Percentiles rank a stretch among this genome's conserved stretches.
These are phyloP conservation scores for Pichia sp. DNA, from an alignment of 1,139 yeast species.

Conservation along the genomic window DNA sequence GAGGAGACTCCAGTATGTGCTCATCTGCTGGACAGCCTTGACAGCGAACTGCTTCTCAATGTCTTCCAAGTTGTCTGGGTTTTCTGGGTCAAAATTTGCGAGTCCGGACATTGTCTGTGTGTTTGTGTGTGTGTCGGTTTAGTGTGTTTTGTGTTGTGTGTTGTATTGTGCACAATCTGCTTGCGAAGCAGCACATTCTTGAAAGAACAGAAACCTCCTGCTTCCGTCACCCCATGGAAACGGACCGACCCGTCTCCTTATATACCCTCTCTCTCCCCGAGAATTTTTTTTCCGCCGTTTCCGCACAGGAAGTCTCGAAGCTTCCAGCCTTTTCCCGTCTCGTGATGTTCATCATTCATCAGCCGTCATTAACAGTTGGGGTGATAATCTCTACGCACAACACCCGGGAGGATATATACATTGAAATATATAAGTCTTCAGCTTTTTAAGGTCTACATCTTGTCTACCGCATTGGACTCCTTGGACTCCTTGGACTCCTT, in stretches of 20 bases:
- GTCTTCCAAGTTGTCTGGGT: slow-evolving; percentile 57
- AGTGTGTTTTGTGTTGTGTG: not conserved
- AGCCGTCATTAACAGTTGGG: not conserved
- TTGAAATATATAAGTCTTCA: not conserved
- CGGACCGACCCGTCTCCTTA: not conserved
- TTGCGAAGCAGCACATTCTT: not conserved
- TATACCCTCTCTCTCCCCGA: not conserved
- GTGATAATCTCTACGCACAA: not conserved
- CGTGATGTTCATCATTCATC: not conserved
- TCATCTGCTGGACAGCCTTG: slow-evolving; percentile 93
- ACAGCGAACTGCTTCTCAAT: slow-evolving; percentile 97
- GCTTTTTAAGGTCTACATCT: not conserved
- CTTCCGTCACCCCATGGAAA: not conserved
- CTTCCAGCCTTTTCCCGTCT: not conserved
- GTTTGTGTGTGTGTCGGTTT: not conserved
- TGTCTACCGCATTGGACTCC: too few species aligned
- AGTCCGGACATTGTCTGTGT: slow-evolving; percentile 18
- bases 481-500: not conserved
- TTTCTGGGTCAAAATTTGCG: slow-evolving; percentile 42
- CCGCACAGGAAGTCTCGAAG: not conserved
- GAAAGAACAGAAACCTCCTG: not conserved
- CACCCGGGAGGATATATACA: not conserved
- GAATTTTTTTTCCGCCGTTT: not conserved
- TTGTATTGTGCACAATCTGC: too few species aligned
- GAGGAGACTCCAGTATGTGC: slow-evolving; percentile 84